A percentile compares a stretch with the other conserved stretches of the same genome.
Conservation (phyloP, 345 rosid species). For the Durio zibethinus region DNA sequence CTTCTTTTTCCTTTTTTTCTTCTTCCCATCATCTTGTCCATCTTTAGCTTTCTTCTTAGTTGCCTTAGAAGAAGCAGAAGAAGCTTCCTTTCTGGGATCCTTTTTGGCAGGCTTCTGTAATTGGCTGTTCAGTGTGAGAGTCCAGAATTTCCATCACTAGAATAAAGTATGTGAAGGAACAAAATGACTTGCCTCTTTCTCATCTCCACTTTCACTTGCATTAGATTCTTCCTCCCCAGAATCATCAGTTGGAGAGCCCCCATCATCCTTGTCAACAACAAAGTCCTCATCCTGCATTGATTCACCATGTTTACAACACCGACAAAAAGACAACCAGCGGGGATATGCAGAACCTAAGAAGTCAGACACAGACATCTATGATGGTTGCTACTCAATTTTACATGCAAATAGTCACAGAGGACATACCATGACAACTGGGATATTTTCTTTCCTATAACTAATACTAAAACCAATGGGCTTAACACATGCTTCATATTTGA, state of each 20-base stretch:
- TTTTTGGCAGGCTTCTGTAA: slow-evolving; percentile 70
- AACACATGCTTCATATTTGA: background rate
- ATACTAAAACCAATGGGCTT: background rate
- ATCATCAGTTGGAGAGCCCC: slow-evolving; percentile 95
- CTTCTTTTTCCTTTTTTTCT: slow-evolving; percentile 78
- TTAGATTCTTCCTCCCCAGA: slow-evolving; percentile 79
- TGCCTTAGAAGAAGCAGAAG: slow-evolving; percentile 58
- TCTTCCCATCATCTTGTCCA: slow-evolving; percentile 69
- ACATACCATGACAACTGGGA: background rate
- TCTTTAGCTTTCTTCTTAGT: slow-evolving; percentile 66
- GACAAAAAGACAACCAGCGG: background rate
- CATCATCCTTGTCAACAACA: slow-evolving; percentile 78
- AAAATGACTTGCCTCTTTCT: slow-evolving; percentile 62
- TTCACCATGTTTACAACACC: slow-evolving; percentile 8
- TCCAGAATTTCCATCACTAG: background rate
- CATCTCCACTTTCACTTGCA: slow-evolving; percentile 67
- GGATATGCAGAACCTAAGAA: background rate
- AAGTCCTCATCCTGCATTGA: slow-evolving; percentile 85
- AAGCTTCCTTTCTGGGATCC: slow-evolving; percentile 61
- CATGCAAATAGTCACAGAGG: background rate
- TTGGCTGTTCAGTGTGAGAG: slow-evolving; percentile 7
- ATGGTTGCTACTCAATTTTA: background rate
- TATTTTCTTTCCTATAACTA: background rate
- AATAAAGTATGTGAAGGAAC: slow-evolving; percentile 11
- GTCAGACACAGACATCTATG: background rate